Conservation (phyloP, 2,329 filamentous ascomycete species). For the Pseudovirgaria hyperparasitica region DNA sequence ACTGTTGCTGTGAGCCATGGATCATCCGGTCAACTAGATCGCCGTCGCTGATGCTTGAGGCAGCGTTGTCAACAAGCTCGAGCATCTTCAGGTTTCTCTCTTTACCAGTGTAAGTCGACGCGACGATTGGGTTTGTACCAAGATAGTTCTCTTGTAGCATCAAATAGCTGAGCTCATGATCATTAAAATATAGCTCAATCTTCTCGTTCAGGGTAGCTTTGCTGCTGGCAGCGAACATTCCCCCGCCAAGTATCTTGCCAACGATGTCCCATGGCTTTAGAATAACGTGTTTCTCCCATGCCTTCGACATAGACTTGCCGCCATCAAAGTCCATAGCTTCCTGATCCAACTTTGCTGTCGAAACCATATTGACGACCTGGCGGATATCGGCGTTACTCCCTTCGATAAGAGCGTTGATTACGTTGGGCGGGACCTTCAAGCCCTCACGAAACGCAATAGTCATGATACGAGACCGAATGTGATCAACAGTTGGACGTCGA, state of each 20-base stretch:
- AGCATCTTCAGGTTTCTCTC: constrained; percentile 71
- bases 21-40: constrained; percentile 97
- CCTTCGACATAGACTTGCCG: constrained; percentile 88
- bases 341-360: constrained; percentile 82
- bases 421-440: constrained; percentile 67
- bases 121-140: constrained; percentile 59
- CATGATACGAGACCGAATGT: constrained; percentile 83
- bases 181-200: constrained; percentile 97
- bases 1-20: constrained; percentile 93
- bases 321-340: constrained; percentile 69
- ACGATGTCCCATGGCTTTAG: constrained; percentile 98
- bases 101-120: constrained; percentile 49
- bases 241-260: constrained; percentile 77
- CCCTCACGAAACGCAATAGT: constrained; percentile 91
- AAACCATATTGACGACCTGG: constrained; percentile 97
- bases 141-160: constrained; percentile 99
- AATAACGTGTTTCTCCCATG: constrained; percentile 95
- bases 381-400: constrained; percentile 92
- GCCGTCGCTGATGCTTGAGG: constrained; percentile 93
- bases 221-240: constrained; percentile 72
- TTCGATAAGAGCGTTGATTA: constrained; percentile 88
- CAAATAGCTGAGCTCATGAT: constrained; percentile 91
- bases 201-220: constrained; percentile 91
- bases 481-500: constrained; percentile 76
- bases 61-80: constrained; percentile 75